Percentiles rank a stretch among this genome's conserved stretches.
phyloP scores from a whole-genome alignment of 768 basidiomycete species.

The Rhodosporidiobolus odoratus region DNA sequence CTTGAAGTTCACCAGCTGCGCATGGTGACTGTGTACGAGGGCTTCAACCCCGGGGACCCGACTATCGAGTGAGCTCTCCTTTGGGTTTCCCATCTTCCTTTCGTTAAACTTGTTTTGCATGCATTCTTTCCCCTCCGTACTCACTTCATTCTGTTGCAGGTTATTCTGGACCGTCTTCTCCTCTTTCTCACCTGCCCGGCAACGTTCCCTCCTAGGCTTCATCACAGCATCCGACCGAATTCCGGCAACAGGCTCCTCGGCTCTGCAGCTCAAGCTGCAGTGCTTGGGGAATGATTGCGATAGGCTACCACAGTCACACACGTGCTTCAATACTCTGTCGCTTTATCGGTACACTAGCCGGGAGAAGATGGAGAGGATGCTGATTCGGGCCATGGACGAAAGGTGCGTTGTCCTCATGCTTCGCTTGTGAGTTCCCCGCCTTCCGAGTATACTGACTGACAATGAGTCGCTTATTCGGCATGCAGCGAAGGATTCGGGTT shows the following conservation, averaged over 20 bases:
- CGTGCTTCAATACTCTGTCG: slow-evolving; percentile 40
- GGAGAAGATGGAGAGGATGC: slow-evolving; percentile 14
- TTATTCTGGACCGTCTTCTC: slow-evolving; percentile 30
- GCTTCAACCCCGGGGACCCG: slow-evolving; percentile 22
- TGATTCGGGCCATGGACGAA: slow-evolving; percentile 28
- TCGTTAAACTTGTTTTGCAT: no score
- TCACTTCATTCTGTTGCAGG: not conserved
- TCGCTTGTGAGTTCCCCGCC: no score
- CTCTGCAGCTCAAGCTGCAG: slow-evolving; percentile 28
- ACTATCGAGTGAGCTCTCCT: slow-evolving; percentile 35
- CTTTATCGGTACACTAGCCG: slow-evolving; percentile 3
- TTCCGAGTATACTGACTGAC: not conserved
- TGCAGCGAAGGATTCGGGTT: slow-evolving; percentile 24
- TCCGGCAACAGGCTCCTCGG: slow-evolving; percentile 37
- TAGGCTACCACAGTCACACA: slow-evolving; percentile 17
- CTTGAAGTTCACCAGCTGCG: slow-evolving; percentile 38
- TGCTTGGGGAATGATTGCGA: slow-evolving; percentile 9
- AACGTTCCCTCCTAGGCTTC: slow-evolving; percentile 39
- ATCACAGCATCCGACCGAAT: slow-evolving; percentile 40
- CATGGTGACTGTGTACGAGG: slow-evolving; percentile 35
- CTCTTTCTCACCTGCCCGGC: not conserved
- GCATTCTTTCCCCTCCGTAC: not conserved
- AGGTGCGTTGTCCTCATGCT: slow-evolving; percentile 7
- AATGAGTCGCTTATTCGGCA: not conserved
- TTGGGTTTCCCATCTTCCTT: not conserved